These are phyloP conservation scores for Ploettnerulaceae sp. DNA, from an alignment of 2,329 filamentous ascomycete genomes.

Conservation along the genomic window DNA sequence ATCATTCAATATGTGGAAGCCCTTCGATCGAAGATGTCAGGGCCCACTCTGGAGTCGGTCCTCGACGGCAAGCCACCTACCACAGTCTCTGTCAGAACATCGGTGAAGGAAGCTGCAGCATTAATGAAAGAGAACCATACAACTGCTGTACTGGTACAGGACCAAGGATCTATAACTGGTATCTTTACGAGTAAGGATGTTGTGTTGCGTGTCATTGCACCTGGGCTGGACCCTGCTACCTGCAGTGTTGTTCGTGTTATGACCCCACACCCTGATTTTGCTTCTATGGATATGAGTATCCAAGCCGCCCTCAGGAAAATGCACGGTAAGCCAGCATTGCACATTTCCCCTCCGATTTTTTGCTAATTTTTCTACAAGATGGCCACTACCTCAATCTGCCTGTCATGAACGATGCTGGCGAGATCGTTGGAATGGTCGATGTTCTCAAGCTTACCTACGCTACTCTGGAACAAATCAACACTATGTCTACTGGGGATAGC, in stretches of 20 bases:
- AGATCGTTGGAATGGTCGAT: constrained; percentile 99
- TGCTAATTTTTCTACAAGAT: constrained; percentile 50
- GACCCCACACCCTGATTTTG: constrained; percentile 98
- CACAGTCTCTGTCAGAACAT: constrained; percentile 92
- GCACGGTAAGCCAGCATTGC: constrained; percentile 66
- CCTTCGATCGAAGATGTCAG: constrained; percentile 92
- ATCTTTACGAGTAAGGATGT: constrained; percentile 99
- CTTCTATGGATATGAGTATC: constrained; percentile 97
- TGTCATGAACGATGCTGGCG: constrained; percentile 94
- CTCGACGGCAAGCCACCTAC: constrained; percentile 87
- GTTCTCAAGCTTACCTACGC: constrained; percentile 97
- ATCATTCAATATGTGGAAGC: constrained; percentile 99
- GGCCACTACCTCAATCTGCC: constrained; percentile 97
- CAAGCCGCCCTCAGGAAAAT: constrained; percentile 97
- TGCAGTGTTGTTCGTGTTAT: constrained; percentile 98
- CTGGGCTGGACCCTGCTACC: constrained; percentile 85
- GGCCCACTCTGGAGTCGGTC: constrained; percentile 91
- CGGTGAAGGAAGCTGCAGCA: constrained; percentile 89
- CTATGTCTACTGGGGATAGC: constrained; percentile 80
- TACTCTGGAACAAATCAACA: constrained; percentile 95
- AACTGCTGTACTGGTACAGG: constrained; percentile 91
- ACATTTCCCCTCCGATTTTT: not conserved
- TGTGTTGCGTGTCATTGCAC: constrained; percentile 93
- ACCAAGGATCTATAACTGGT: constrained; percentile 94
- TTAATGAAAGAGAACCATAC: constrained; percentile 99